Evolutionary conservation across 1,139 yeast species (phyloP).

Genomic region (Suhomyces guaymorum): DNA sequence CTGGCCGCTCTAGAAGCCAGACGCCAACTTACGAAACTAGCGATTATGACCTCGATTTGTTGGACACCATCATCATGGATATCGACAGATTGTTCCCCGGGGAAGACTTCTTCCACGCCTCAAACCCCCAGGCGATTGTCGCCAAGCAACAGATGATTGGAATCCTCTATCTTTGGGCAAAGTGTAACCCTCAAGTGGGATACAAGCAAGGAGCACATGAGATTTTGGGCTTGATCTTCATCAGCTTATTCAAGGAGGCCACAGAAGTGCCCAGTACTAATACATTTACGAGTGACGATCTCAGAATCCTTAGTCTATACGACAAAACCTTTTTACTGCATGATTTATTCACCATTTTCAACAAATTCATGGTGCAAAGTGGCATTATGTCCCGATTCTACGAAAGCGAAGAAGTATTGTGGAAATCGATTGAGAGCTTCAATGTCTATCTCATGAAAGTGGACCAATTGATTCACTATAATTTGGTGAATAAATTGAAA

Average conservation of each 20-base stretch:
- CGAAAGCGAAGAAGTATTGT: conserved; percentile 41
- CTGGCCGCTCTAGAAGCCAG: conserved; percentile 8
- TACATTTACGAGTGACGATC: conserved; percentile 36
- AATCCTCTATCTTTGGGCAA: conserved; percentile 56
- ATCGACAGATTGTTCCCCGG: conserved; percentile 64
- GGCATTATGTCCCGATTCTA: conserved; percentile 44
- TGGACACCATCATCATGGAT: conserved; percentile 60
- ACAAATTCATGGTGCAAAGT: conserved; percentile 40
- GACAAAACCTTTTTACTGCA: conserved; percentile 42
- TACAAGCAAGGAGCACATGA: conserved; percentile 77
- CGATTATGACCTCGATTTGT: conserved; percentile 18
- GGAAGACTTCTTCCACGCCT: conserved; percentile 49
- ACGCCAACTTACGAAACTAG: conserved; percentile 7
- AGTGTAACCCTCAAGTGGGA: conserved; percentile 51
- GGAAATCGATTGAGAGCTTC: conserved; percentile 50
- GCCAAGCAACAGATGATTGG: conserved; percentile 50
- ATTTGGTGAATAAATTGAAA: conserved; percentile 46
- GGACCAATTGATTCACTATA: conserved; percentile 48
- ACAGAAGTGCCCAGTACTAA: conserved; percentile 35
- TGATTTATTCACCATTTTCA: conserved; percentile 50
- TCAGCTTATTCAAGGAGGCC: conserved; percentile 48
- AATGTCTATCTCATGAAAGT: conserved; percentile 49
- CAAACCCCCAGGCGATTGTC: conserved; percentile 18
- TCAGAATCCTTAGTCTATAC: conserved; percentile 37
- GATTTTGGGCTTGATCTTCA: conserved; percentile 58